These are phyloP conservation scores for Botrytis tulipae DNA, from an alignment of 2,329 filamentous ascomycete species.

Conservation along the genomic window DNA sequence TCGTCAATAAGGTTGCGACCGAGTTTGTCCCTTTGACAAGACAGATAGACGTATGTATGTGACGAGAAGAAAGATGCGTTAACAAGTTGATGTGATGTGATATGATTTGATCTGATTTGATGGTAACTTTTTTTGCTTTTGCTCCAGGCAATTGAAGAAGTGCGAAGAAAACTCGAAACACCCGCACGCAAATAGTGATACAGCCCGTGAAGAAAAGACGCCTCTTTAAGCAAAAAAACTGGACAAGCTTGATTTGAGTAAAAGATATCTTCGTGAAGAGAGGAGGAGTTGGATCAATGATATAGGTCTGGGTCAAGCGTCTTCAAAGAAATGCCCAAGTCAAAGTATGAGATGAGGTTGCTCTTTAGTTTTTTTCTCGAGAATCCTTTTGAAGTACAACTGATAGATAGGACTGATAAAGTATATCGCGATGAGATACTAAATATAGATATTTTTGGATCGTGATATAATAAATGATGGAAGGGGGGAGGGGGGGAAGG, in stretches of 20 bases:
- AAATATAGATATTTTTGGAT: conserved; percentile 21
- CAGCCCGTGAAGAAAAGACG: background rate
- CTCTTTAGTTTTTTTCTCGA: background rate
- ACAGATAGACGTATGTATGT: background rate
- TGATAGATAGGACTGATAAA: conserved; percentile 18
- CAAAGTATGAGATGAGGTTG: background rate
- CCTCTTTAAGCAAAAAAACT: background rate
- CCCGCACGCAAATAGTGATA: conserved; percentile 7
- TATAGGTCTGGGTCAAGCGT: background rate
- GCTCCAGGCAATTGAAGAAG: conserved; percentile 13
- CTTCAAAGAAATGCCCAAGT: background rate
- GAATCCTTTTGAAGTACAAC: conserved; percentile 1
- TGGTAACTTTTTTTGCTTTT: background rate
- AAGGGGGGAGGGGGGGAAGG: background rate
- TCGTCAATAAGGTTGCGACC: background rate
- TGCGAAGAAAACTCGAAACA: conserved; percentile 12
- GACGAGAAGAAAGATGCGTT: background rate
- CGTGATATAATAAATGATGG: conserved; percentile 1
- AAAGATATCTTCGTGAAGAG: background rate
- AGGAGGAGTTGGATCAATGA: background rate
- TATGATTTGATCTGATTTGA: background rate
- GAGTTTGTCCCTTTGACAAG: background rate
- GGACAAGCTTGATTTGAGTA: background rate
- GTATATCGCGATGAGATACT: conserved; percentile 14
- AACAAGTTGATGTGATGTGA: background rate